Percentiles rank a stretch among this genome's conserved stretches.
Evolutionary conservation across 2,329 filamentous ascomycete species (phyloP).

Genomic region (Sporothrix schenckii): DNA sequence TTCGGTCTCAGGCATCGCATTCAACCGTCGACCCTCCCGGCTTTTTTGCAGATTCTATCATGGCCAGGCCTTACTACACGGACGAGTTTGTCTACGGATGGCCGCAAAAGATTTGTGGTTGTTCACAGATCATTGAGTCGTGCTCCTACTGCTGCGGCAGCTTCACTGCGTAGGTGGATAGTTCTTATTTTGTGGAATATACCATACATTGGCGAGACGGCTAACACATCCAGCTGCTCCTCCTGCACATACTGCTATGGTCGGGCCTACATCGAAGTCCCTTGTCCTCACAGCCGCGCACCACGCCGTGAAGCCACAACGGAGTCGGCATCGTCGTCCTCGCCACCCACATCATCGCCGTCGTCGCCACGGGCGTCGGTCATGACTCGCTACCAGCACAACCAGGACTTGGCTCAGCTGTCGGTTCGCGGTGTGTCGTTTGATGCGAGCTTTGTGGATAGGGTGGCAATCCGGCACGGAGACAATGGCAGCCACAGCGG

Average conservation of each 20-base stretch:
- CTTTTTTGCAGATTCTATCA: conserved; percentile 11
- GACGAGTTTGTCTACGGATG: conserved; percentile 36
- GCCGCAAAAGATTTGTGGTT: conserved; percentile 34
- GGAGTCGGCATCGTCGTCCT: background rate
- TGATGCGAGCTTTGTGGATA: background rate
- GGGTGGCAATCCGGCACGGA: background rate
- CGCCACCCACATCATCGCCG: background rate
- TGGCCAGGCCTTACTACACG: conserved; percentile 9
- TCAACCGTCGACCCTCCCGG: background rate
- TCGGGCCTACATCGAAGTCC: conserved; percentile 30
- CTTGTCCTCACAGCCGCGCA: conserved; percentile 25
- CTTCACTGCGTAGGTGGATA: conserved; percentile 32
- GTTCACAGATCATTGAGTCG: conserved; percentile 32
- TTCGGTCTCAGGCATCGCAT: background rate
- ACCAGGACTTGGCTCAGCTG: background rate
- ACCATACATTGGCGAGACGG: too few relatives aligned
- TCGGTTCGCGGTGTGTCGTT: background rate
- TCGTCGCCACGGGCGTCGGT: background rate
- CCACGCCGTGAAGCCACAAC: background rate
- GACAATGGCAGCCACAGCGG: background rate
- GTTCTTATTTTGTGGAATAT: too few relatives aligned
- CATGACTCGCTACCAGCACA: background rate
- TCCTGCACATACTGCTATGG: conserved; percentile 33
- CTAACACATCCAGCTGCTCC: conserved; percentile 23
- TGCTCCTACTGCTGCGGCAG: conserved; percentile 36